A percentile compares a stretch with the other conserved stretches of the same genome.
phyloP scores from a whole-genome alignment of 805 yeast genomes.

The Wickerhamiella australiensis region DNA sequence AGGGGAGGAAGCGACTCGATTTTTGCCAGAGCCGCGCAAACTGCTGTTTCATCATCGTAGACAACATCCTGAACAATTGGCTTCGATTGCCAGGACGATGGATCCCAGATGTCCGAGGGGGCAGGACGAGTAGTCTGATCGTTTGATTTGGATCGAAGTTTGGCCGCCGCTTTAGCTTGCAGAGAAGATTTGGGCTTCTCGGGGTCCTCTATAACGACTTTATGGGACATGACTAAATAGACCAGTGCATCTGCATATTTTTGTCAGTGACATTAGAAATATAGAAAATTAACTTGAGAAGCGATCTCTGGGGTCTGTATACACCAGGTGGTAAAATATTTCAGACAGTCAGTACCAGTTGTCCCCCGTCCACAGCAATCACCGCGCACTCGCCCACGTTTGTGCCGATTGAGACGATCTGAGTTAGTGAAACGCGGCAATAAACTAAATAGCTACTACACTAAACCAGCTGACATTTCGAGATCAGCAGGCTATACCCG shows the following conservation, averaged over 20 bases:
- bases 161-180: conserved; percentile 31
- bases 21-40: conserved; percentile 33
- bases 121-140: conserved; percentile 18
- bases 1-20: conserved; percentile 34
- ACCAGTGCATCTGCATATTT: neutral
- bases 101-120: conserved; percentile 27
- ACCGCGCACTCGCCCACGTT: too few relatives aligned
- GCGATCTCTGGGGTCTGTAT: neutral
- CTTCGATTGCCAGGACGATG: conserved; percentile 33
- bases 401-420: too few relatives aligned
- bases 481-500: too few relatives aligned
- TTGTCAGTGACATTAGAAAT: neutral
- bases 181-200: conserved; percentile 28
- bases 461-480: too few relatives aligned
- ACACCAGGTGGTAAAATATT: too few relatives aligned
- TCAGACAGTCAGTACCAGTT: too few relatives aligned
- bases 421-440: too few relatives aligned
- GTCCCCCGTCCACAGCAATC: too few relatives aligned
- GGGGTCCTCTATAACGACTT: conserved; percentile 23
- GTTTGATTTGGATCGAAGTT: conserved; percentile 29
- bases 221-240: conserved; percentile 4
- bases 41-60: conserved; percentile 30
- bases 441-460: too few relatives aligned
- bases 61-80: conserved; percentile 35
- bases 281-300: too few relatives aligned